phyloP scores from a whole-genome alignment of 2,329 filamentous ascomycete species.

The Alternaria sp. region DNA sequence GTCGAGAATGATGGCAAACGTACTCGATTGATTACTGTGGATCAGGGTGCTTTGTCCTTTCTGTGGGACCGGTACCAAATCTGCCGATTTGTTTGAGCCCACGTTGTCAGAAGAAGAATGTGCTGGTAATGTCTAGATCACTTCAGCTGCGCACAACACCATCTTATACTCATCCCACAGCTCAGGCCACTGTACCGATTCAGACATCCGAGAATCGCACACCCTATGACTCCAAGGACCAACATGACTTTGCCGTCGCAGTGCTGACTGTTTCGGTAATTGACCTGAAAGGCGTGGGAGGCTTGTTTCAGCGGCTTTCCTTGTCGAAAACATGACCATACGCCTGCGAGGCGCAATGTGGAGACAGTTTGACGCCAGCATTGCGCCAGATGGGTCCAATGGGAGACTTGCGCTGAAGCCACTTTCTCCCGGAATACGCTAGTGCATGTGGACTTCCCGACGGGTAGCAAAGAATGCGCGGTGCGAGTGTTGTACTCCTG shows the following conservation, averaged over 20 bases:
- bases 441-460: not conserved
- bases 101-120: not conserved
- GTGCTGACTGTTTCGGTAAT: not conserved
- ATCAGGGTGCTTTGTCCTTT: not conserved
- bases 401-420: not conserved
- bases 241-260: not conserved
- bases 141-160: not conserved
- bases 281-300: not conserved
- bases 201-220: not conserved
- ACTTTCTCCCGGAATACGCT: not conserved
- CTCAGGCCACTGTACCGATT: not conserved
- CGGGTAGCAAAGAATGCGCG: not conserved
- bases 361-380: not conserved
- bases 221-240: conserved; percentile 4
- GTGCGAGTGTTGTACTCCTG: not conserved
- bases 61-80: not conserved
- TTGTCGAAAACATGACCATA: not conserved
- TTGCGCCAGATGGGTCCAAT: not conserved
- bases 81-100: not conserved
- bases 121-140: not conserved
- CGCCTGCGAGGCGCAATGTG: not conserved
- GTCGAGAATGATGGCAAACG: not conserved
- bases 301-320: not conserved
- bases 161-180: not conserved
- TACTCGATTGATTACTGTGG: not conserved